Evolutionary conservation across 176 grass and related monocot genomes (phyloP).

Genomic region (Hyparrhenia diplandra): DNA sequence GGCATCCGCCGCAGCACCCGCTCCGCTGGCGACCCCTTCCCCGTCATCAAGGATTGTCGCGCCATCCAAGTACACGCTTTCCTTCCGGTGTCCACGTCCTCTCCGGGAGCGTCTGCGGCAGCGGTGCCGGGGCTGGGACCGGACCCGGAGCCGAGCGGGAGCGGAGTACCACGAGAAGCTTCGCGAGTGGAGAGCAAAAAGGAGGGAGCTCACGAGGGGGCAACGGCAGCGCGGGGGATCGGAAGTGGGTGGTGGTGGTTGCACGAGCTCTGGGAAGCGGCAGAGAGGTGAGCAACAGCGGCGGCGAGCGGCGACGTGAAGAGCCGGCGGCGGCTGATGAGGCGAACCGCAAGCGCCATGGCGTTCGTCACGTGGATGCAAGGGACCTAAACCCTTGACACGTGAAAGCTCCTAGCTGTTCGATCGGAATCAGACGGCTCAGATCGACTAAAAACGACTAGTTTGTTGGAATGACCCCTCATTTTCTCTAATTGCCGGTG

Average conservation of each 20-base stretch:
- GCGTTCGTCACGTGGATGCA: neutral
- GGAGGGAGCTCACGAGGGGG: neutral
- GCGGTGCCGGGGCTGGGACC: neutral
- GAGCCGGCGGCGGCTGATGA: constrained; percentile 35
- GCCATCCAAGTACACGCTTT: neutral
- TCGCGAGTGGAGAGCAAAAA: constrained; percentile 35
- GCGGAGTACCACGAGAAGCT: constrained; percentile 63
- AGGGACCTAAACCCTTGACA: neutral
- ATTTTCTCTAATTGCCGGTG: neutral
- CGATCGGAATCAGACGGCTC: neutral
- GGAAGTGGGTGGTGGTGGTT: neutral
- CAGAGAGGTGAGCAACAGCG: constrained; percentile 1
- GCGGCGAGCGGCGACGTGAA: constrained; percentile 7
- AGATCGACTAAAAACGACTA: neutral
- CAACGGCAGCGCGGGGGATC: neutral
- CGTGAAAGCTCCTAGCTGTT: neutral
- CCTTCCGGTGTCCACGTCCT: neutral
- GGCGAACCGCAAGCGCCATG: constrained; percentile 40
- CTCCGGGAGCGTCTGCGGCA: neutral
- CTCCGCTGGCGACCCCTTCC: constrained; percentile 10
- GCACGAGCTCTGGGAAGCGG: neutral
- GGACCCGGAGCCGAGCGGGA: neutral
- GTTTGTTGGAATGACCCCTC: neutral
- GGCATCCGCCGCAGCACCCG: constrained; percentile 20
- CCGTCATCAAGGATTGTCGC: neutral